phyloP scores from a whole-genome alignment of 2,329 filamentous ascomycete genomes.

The Aspergillus uvarum region DNA sequence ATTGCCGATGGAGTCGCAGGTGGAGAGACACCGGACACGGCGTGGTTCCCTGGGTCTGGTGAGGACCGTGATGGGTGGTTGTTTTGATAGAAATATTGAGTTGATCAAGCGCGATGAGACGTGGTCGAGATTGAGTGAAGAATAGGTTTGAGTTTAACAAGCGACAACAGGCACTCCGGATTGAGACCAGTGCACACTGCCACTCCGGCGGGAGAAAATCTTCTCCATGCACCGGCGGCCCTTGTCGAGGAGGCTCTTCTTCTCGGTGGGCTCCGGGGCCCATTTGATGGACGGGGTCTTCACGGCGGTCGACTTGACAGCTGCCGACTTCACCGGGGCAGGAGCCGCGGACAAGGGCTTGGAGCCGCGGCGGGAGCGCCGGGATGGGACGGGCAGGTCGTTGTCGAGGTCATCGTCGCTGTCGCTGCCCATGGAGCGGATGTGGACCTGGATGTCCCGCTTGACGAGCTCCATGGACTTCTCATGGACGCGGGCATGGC shows the following conservation, averaged over 20 bases:
- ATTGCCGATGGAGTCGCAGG: background rate
- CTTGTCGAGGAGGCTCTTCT: constrained; percentile 5
- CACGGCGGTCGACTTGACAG: background rate
- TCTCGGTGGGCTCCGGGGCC: background rate
- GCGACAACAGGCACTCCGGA: constrained; percentile 3
- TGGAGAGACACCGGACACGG: background rate
- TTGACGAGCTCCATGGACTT: constrained; percentile 8
- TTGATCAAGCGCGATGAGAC: background rate
- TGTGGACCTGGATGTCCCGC: constrained; percentile 7
- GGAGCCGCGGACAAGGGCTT: background rate
- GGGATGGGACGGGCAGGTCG: background rate
- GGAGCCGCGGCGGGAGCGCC: background rate
- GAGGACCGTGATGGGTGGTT: background rate
- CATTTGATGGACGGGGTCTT: background rate
- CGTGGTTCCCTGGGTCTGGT: background rate
- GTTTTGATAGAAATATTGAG: background rate
- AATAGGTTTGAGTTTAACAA: background rate
- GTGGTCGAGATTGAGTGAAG: background rate
- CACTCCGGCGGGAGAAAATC: constrained; percentile 3
- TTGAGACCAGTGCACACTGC: constrained; percentile 1
- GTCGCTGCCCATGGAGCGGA: constrained; percentile 8
- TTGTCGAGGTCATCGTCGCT: constrained; percentile 5
- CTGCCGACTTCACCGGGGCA: background rate
- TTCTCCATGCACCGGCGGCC: constrained; percentile 9
- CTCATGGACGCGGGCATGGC: constrained; percentile 4